Conservation (phyloP, 305 asterid genomes). For the Stenogyne calaminthoides region DNA sequence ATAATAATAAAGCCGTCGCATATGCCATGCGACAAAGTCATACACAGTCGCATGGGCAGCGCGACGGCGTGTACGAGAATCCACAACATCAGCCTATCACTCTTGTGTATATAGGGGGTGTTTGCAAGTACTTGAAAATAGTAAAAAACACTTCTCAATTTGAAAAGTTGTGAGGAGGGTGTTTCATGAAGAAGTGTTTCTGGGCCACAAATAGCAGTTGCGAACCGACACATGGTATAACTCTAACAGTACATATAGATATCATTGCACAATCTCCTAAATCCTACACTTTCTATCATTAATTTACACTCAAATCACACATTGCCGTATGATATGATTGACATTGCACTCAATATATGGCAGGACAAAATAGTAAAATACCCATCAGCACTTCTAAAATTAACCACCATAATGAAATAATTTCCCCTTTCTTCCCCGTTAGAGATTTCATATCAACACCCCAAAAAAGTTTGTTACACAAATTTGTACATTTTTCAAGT, state of each 20-base stretch:
- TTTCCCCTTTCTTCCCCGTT: not conserved
- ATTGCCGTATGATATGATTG: not conserved
- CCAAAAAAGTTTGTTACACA: slow-evolving; percentile 2
- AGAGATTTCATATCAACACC: slow-evolving; percentile 10
- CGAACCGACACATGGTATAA: too few relatives aligned
- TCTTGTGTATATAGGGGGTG: too few relatives aligned
- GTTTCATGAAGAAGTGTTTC: too few relatives aligned
- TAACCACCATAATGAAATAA: not conserved
- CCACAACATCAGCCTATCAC: too few relatives aligned
- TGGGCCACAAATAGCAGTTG: too few relatives aligned
- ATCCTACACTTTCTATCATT: not conserved
- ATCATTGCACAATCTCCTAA: not conserved
- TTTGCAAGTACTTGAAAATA: too few relatives aligned
- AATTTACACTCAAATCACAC: not conserved
- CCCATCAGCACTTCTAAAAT: not conserved
- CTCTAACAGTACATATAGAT: not conserved
- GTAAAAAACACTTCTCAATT: too few relatives aligned
- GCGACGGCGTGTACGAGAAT: too few relatives aligned
- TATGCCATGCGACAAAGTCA: too few relatives aligned
- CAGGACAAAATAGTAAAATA: not conserved
- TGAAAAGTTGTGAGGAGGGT: too few relatives aligned
- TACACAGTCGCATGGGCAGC: too few relatives aligned
- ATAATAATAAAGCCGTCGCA: too few relatives aligned
- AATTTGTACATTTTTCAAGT: slow-evolving; percentile 21
- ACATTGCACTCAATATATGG: not conserved